Evolutionary conservation across 441 rosid genomes (phyloP).

Genomic region (Populus hybrid): DNA sequence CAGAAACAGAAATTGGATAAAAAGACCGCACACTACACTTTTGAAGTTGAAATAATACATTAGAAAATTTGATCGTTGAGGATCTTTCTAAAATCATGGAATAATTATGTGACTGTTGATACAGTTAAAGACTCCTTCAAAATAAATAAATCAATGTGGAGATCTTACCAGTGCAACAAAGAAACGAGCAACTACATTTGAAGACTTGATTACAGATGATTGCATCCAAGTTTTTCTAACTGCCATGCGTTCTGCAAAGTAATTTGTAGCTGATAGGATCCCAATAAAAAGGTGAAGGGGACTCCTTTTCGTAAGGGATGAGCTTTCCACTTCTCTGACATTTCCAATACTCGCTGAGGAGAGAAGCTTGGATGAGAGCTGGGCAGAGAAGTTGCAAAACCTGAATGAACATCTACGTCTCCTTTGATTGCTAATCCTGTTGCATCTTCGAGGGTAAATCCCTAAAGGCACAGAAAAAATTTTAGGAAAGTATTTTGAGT

Average conservation of each 20-base stretch:
- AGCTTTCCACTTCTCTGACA: slow-evolving; percentile 85
- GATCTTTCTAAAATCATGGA: not conserved
- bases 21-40: not conserved
- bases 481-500: slow-evolving; percentile 9
- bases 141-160: not conserved
- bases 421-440: slow-evolving; percentile 87
- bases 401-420: slow-evolving; percentile 75
- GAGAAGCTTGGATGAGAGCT: slow-evolving; percentile 94
- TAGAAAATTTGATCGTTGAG: not conserved
- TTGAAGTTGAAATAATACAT: not conserved
- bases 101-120: not conserved
- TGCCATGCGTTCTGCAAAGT: slow-evolving; percentile 99
- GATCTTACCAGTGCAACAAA: slow-evolving; percentile 90
- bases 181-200: slow-evolving; percentile 69
- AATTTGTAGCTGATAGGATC: slow-evolving; percentile 87
- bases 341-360: slow-evolving; percentile 74
- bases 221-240: slow-evolving; percentile 99
- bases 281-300: slow-evolving; percentile 74
- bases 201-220: slow-evolving; percentile 57
- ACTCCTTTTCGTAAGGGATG: slow-evolving; percentile 40
- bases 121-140: not conserved
- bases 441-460: slow-evolving; percentile 91
- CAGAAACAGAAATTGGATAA: not conserved
- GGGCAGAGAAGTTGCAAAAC: slow-evolving; percentile 90
- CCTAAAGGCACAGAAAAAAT: slow-evolving; percentile 41